Base-by-base conservation (phyloP, 2,329 filamentous ascomycete species). In the Colletotrichum sp. region DNA sequence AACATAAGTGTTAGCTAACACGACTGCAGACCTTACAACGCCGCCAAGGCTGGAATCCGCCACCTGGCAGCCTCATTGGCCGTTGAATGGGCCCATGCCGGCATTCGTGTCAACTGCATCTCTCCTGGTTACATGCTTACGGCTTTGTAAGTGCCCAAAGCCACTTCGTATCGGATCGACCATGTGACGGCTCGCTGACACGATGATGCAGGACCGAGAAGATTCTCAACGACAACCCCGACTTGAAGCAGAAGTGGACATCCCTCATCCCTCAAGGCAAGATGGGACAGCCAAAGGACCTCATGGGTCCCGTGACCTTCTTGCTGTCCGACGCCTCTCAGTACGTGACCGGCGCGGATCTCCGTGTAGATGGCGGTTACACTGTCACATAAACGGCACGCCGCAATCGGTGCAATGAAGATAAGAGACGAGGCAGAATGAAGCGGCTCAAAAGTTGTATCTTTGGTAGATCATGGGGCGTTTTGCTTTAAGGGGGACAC, bases 61-160 rank as follows among this genome's bases (percentile, higher is more conserved):
- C 96, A 99, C 86, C 87, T 99, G 77, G 96, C 95, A 15, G 91
- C 95, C 49, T 97, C 94, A 78, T 89, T 98, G 80, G 96, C 96
- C 44, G 96, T 98, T 67, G 97, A 99, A 86, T 99, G 97, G 96
- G 96, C 96, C 0, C 90, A 93, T 79, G 92, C 93, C 49, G 93
- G 93, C 79, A 98, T 99, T 82, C 92, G 96, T 44, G 96, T 99
- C 79, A 99, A 99, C 88, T 97, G 95, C 86, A 97, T 99, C 84
- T 96, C 94, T 34, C 96, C 96, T 0, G 96, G 97, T 60, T 99
- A 99, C 86, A 99, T 99, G 96, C 88, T 98, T 79, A 98, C 96
- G 18, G 95, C 96, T 75, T 87, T 98, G 94, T 96, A 89, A 91
- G 94, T 87, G 52, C 49, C 28, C 44, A 34, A 2, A 2, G 7